These are phyloP conservation scores for Dictyostelium citrinum DNA, from an alignment of 78 protist genomes.

Conservation along the genomic window DNA sequence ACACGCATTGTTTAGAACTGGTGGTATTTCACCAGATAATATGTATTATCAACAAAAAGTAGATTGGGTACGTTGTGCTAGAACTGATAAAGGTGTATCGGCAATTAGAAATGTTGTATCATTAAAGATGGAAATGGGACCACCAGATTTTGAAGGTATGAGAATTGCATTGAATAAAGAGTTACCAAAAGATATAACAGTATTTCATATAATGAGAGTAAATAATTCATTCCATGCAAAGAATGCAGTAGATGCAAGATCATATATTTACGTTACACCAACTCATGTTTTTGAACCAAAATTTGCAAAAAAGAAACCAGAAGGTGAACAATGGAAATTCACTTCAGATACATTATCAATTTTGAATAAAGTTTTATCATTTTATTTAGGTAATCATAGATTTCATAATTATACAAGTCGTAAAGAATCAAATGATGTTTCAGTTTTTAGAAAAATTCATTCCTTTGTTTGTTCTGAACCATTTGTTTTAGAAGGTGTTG, in stretches of 20 bases:
- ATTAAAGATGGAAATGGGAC: conserved; percentile 55
- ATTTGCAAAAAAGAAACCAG: neutral
- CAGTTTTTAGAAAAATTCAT: conserved; percentile 38
- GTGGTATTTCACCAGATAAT: conserved; percentile 74
- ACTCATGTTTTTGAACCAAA: conserved; percentile 63
- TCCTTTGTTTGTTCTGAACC: conserved; percentile 75
- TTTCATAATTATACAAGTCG: conserved; percentile 75
- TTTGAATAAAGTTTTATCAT: conserved; percentile 15
- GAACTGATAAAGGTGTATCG: conserved; percentile 87
- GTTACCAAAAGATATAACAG: conserved; percentile 56
- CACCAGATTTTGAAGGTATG: conserved; percentile 65
- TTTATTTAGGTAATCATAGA: conserved; percentile 59
- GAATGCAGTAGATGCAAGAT: conserved; percentile 63
- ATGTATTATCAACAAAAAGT: conserved; percentile 52
- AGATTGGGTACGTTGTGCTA: conserved; percentile 78
- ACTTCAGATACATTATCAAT: neutral
- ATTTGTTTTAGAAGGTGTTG: conserved; percentile 53
- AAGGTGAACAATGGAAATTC: no score
- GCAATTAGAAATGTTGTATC: conserved; percentile 77
- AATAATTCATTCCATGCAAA: conserved; percentile 78
- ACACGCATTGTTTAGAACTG: conserved; percentile 65
- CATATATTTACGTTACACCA: conserved; percentile 73
- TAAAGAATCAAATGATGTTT: conserved; percentile 24
- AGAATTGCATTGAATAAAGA: conserved; percentile 34
- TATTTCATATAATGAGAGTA: conserved; percentile 44